Evolutionary conservation across 2,329 filamentous ascomycete species (phyloP).

Genomic region (Plenodomus tracheiphilus): DNA sequence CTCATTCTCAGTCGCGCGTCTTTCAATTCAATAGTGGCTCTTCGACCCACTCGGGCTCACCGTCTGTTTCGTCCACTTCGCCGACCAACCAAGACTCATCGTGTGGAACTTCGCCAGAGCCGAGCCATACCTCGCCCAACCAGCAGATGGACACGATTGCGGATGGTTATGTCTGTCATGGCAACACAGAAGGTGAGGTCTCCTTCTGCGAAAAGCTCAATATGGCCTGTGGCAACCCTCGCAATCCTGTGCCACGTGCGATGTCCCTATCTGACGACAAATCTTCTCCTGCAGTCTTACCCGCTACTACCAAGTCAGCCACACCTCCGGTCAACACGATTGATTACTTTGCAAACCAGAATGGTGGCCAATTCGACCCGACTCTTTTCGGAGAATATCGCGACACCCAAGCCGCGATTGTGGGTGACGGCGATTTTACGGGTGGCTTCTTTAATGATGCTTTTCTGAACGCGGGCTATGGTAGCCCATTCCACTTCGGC

Average conservation of each 20-base stretch:
- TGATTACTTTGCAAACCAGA: constrained; percentile 78
- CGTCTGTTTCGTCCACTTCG: constrained; percentile 56
- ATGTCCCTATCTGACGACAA: constrained; percentile 49
- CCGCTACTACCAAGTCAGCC: constrained; percentile 30
- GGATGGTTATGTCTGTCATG: constrained; percentile 52
- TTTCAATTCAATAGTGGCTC: constrained; percentile 57
- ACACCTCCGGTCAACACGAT: constrained; percentile 55
- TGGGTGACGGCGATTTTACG: constrained; percentile 67
- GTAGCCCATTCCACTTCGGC: constrained; percentile 75
- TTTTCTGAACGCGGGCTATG: constrained; percentile 75
- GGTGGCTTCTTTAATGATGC: constrained; percentile 76
- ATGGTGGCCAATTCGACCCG: constrained; percentile 85
- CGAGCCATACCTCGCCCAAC: constrained; percentile 72
- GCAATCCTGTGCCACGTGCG: constrained; percentile 57
- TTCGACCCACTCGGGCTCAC: constrained; percentile 53
- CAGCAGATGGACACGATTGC: constrained; percentile 64
- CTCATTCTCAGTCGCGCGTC: constrained; percentile 47
- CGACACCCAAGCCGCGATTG: constrained; percentile 81
- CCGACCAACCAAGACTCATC: constrained; percentile 58
- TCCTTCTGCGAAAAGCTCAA: constrained; percentile 61
- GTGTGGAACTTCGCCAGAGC: constrained; percentile 78
- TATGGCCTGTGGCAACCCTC: constrained; percentile 58
- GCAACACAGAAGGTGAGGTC: constrained; percentile 55
- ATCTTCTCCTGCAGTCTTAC: constrained; percentile 42
- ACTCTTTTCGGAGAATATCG: constrained; percentile 90